Evolutionary conservation across 1,139 yeast genomes (phyloP), one percentile per base, ranked within the genome.

Genomic region (Protomyces arabidopsidicola): DNA sequence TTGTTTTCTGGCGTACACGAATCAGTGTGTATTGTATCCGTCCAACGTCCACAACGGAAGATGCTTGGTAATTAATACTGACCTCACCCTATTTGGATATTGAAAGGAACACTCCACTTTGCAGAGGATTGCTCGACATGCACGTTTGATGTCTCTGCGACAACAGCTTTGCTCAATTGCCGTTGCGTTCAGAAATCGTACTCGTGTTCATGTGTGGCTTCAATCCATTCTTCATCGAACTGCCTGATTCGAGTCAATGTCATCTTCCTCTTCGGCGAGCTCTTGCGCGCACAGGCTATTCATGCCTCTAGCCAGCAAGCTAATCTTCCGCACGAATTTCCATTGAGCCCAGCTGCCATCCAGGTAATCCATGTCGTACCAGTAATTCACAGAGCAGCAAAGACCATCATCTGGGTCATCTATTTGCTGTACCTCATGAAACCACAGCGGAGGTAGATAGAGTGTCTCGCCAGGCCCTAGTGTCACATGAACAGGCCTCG

Each of bases 391-490:
- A 51, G 77, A 74, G 38, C 75, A 69, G 51, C 74, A 75, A 45
- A 72, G 63, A 5, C 69, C 70, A 5, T 65, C 69, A 2, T 63
- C 68, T 3, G 48, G 20, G n/a, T 67, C 67, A 14, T 72, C 70
- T 1, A 75, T 69, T 70, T 67, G 69, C n/a, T 53, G 36, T n/a
- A 68, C 69, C 54, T 76, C 77, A 60, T 77, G 79, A 66, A 75
- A 77, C 79, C 79, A 77, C 54, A 77, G 69, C 2, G 79, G 76
- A 0, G 79, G 79, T 20, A 77, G 68, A 65, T 73, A 77, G 45
- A 77, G 71, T 56, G 73, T 71, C 60, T 77, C 78, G 4, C 79
- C 79, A 0, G 77, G 75, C 5, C 68, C 63, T 31, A 76, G 63
- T 42, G 67, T 71, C 9, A 76, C 76, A 14, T 68, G 57, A n/a